These are phyloP conservation scores for Byssothecium circinans DNA, from an alignment of 2,329 filamentous ascomycete species.

Conservation along the genomic window DNA sequence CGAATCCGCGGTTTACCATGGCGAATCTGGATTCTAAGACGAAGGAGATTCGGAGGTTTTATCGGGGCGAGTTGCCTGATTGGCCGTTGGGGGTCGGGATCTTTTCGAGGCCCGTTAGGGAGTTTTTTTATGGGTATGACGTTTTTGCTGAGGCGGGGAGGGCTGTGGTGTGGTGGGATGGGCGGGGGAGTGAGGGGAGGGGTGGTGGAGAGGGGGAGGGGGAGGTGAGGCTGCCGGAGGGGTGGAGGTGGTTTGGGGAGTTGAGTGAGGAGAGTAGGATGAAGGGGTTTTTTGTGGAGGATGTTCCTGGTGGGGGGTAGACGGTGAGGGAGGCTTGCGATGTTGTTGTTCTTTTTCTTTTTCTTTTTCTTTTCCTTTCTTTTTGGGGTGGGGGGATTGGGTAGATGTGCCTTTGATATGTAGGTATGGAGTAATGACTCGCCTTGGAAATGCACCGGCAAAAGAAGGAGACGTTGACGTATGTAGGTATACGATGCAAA, in stretches of 20 bases:
- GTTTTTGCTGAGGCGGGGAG: conserved; percentile 13
- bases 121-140: conserved; percentile 20
- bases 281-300: background rate
- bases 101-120: conserved; percentile 6
- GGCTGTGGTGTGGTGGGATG: conserved; percentile 2
- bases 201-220: background rate
- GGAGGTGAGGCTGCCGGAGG: background rate
- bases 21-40: conserved; percentile 7
- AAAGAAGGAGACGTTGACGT: too few species aligned
- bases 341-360: too few species aligned
- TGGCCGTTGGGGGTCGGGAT: conserved; percentile 7
- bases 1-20: conserved; percentile 14
- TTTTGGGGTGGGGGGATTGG: too few species aligned
- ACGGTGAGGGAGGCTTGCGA: too few species aligned
- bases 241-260: conserved; percentile 5
- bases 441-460: too few species aligned
- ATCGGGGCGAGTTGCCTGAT: conserved; percentile 10
- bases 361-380: too few species aligned
- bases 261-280: background rate
- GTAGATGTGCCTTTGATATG: too few species aligned
- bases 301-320: background rate
- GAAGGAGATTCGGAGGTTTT: conserved; percentile 14
- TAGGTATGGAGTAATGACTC: too few species aligned
- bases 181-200: background rate
- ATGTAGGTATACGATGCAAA: too few species aligned